phyloP scores from a whole-genome alignment of 163 green algal genomes.

The Coccomyxa subellipsoidea region DNA sequence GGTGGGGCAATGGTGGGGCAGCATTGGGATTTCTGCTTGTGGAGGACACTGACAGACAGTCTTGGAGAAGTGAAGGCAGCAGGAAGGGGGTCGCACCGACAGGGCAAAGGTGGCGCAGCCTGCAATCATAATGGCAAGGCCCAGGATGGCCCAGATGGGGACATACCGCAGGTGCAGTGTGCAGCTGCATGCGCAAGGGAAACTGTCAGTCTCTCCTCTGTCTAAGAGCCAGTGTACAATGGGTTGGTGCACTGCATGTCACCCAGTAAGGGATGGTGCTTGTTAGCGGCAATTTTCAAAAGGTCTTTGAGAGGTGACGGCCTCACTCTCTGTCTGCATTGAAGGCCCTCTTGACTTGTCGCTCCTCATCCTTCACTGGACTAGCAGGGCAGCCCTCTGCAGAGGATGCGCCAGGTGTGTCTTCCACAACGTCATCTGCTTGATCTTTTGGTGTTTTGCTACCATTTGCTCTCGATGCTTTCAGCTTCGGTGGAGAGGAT shows the following conservation, averaged over 20 bases:
- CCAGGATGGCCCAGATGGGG: constrained; percentile 2
- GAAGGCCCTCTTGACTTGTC: background rate
- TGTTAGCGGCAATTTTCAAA: no score
- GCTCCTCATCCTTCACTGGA: background rate
- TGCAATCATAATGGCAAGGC: constrained; percentile 2
- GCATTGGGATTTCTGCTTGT: no score
- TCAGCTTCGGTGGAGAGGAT: background rate
- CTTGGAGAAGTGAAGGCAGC: background rate
- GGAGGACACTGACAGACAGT: no score
- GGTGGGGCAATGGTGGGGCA: no score
- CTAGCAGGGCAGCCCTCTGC: background rate
- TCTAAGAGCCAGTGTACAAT: no score
- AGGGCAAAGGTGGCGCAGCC: constrained; percentile 4
- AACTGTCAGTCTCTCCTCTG: no score
- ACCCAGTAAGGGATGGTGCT: no score
- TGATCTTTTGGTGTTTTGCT: background rate
- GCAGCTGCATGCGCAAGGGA: background rate
- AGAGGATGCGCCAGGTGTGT: background rate
- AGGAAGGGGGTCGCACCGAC: background rate
- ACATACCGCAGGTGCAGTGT: constrained; percentile 2
- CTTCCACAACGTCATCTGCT: background rate
- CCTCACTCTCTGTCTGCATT: background rate
- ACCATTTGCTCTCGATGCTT: background rate
- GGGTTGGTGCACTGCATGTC: no score
- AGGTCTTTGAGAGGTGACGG: no score